Conservation (phyloP, 495 filamentous ascomycete species). For the Neurospora sublineolata region DNA sequence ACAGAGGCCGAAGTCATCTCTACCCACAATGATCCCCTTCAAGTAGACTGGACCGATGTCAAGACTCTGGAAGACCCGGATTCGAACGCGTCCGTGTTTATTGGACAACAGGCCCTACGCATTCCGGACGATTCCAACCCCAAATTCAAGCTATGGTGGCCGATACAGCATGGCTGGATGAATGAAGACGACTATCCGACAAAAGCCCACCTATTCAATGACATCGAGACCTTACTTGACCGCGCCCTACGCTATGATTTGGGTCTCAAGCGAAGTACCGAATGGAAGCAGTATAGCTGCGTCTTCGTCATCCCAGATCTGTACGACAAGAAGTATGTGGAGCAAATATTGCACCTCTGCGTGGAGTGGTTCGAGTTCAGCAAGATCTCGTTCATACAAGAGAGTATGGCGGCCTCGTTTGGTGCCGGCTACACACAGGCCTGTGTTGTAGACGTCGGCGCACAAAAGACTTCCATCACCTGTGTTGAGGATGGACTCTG, state of each 20-base stretch:
- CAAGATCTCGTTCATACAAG: slow-evolving; percentile 85
- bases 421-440: slow-evolving; percentile 88
- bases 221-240: slow-evolving; percentile 78
- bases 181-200: slow-evolving; percentile 81
- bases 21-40: slow-evolving; percentile 84
- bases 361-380: slow-evolving; percentile 81
- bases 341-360: slow-evolving; percentile 67
- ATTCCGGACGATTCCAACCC: slow-evolving; percentile 85
- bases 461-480: slow-evolving; percentile 94
- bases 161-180: slow-evolving; percentile 71
- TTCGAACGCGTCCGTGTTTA: slow-evolving; percentile 56
- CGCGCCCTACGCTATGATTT: slow-evolving; percentile 75
- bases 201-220: slow-evolving; percentile 65
- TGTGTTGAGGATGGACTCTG: slow-evolving; percentile 97
- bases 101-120: slow-evolving; percentile 69
- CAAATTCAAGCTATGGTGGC: slow-evolving; percentile 85
- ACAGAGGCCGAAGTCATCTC: slow-evolving; percentile 72
- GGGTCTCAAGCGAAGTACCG: slow-evolving; percentile 59
- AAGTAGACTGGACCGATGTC: slow-evolving; percentile 94
- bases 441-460: slow-evolving; percentile 93
- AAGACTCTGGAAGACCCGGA: slow-evolving; percentile 37
- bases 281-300: slow-evolving; percentile 84
- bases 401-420: slow-evolving; percentile 86
- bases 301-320: slow-evolving; percentile 93
- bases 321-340: slow-evolving; percentile 87